Percentiles rank a stretch among this genome's conserved stretches.
Conservation (phyloP, 257 asterid species). For the Solanum appendiculatum region DNA sequence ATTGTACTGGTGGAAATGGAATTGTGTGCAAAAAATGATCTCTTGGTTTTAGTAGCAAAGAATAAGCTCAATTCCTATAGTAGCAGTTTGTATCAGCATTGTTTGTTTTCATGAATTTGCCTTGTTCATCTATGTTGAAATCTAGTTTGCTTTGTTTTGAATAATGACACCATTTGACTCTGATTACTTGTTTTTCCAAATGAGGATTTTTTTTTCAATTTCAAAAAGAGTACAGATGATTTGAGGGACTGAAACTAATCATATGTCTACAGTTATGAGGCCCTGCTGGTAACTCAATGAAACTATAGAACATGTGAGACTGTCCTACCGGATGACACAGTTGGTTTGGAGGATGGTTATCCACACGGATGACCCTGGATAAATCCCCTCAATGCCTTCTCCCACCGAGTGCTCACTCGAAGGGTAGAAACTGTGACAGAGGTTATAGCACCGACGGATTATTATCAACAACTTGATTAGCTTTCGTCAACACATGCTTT, state of each 20-base stretch:
- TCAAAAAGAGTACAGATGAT: background rate
- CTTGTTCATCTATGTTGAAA: background rate
- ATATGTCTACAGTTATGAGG: background rate
- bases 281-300: background rate
- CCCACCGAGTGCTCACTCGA: no score
- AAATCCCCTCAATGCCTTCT: no score
- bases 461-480: background rate
- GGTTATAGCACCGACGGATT: no score
- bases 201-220: background rate
- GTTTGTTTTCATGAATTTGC: background rate
- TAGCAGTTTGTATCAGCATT: background rate
- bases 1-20: background rate
- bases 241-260: background rate
- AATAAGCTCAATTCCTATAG: background rate
- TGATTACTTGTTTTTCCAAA: background rate
- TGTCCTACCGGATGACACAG: background rate
- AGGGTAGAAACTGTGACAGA: no score
- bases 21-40: constrained; percentile 4
- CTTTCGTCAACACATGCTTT: background rate
- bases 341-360: background rate
- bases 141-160: background rate
- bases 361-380: no score
- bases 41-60: background rate
- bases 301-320: background rate
- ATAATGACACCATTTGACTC: background rate